Percentiles rank a stretch among this genome's conserved stretches.
Evolutionary conservation across 495 filamentous ascomycete species (phyloP).

Genomic region (Cudoniella acicularis): DNA sequence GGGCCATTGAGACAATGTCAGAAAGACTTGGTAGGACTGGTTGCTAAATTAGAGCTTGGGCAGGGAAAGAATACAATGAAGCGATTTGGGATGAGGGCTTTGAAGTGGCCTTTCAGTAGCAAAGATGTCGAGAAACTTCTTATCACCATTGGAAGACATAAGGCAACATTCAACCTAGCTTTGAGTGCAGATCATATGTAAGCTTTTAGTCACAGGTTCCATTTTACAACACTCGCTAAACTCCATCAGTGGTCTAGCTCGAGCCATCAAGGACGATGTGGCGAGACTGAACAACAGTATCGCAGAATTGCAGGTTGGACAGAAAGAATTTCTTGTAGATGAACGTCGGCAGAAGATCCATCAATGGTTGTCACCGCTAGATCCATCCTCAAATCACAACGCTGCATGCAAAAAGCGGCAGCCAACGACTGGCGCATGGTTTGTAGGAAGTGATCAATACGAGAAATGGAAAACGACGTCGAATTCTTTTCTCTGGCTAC

Average conservation of each 20-base stretch:
- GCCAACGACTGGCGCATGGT: constrained; percentile 29
- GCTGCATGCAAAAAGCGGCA: constrained; percentile 20
- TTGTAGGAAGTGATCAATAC: constrained; percentile 25
- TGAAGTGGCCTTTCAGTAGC: constrained; percentile 17
- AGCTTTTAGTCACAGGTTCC: neutral
- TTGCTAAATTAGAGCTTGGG: neutral
- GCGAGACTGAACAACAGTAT: neutral
- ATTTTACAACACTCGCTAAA: neutral
- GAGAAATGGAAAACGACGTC: constrained; percentile 21
- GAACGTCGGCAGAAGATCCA: constrained; percentile 2
- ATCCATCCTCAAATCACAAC: constrained; percentile 27
- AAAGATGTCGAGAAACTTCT: constrained; percentile 11
- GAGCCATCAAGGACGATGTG: neutral
- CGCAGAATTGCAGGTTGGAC: neutral
- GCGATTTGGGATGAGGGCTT: constrained; percentile 2
- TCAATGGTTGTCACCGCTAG: constrained; percentile 26
- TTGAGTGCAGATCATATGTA: constrained; percentile 8
- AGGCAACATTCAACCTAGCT: constrained; percentile 3
- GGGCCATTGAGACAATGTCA: constrained; percentile 14
- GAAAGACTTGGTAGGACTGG: constrained; percentile 4
- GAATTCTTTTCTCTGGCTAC: constrained; percentile 29
- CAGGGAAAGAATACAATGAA: constrained; percentile 1
- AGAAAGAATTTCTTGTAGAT: neutral
- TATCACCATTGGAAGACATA: constrained; percentile 5
- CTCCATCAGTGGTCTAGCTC: neutral